Evolutionary conservation across 2,329 filamentous ascomycete genomes (phyloP).

Genomic region (Alternaria sp.): DNA sequence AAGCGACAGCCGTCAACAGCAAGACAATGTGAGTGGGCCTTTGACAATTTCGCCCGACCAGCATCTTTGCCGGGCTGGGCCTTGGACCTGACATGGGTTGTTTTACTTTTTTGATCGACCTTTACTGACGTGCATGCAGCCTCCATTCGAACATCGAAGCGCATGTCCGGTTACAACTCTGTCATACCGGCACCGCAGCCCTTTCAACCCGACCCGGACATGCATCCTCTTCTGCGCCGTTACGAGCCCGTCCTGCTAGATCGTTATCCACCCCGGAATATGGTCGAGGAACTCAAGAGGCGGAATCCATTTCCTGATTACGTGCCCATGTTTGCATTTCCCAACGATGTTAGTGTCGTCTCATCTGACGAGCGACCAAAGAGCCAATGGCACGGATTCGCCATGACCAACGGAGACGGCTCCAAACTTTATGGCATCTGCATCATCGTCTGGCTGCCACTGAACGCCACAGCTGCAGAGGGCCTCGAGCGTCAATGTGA

Average conservation of each 20-base stretch:
- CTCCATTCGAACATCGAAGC: conserved; percentile 81
- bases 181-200: conserved; percentile 95
- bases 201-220: conserved; percentile 85
- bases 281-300: conserved; percentile 79
- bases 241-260: conserved; percentile 98
- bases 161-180: conserved; percentile 96
- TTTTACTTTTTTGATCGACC: conserved; percentile 32
- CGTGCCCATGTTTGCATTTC: conserved; percentile 98
- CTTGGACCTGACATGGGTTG: conserved; percentile 21
- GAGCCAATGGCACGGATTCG: conserved; percentile 99
- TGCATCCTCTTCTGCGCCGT: conserved; percentile 92
- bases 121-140: conserved; percentile 52
- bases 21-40: conserved; percentile 70
- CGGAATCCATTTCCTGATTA: conserved; percentile 94
- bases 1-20: conserved; percentile 82
- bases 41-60: background rate
- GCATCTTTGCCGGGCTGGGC: background rate
- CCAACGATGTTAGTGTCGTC: conserved; percentile 96
- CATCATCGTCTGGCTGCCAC: conserved; percentile 89
- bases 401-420: conserved; percentile 94
- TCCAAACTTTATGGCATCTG: conserved; percentile 92
- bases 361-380: conserved; percentile 92
- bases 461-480: conserved; percentile 82
- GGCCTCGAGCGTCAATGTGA: conserved; percentile 74
- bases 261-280: conserved; percentile 85